Evolutionary conservation across 805 yeast genomes (phyloP), one percentile per base, ranked within the genome.

Genomic region (Spathaspora passalidarum): DNA sequence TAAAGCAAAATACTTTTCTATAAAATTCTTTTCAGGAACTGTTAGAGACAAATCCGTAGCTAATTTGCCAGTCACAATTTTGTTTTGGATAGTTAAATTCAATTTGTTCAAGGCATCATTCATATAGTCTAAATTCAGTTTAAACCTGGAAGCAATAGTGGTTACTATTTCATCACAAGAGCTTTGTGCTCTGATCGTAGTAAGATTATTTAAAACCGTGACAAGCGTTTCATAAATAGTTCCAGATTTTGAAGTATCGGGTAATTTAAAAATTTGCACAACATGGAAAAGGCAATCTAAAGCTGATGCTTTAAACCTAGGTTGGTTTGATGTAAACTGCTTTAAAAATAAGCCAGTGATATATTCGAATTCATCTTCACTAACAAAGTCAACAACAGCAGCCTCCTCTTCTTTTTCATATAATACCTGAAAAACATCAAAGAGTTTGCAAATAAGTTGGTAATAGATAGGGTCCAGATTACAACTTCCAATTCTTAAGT

Each of bases 381-480:
- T 43, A 8, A n/a, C 22, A 17, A 48, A 45, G 35, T 46, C 48
- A 14, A 47, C 19, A 3, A 47, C 47, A 11, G 14, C 29, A 11
- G 38, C 38, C 6, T 14, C 32, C 2, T 44, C 13, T 4, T 5
- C 6, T 5, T n/a, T 6, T 38, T 6, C 19, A 2, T 19, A 34
- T 20, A 22, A 20, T 20, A 4, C 17, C n/a, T 35, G 57, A 45
- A 3, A 57, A 38, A 19, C 32, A 11, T 44, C 42, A 25, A 71
- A 60, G 23, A 71, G 55, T 1, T 52, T 45, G 2, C 44, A 43
- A 16, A 72, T 42, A 8, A 55, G 40, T 1, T 48, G 46, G 52
- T 79, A 86, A 55, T 80, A 84, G 0, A 64, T 51, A 0, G 82
- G 75, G 22, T 69, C 65, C 42, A 86, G 80, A 42, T 70, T 72